These are phyloP conservation scores for Waitea zeae DNA, from an alignment of 1,284 basidiomycete species.

Conservation along the genomic window DNA sequence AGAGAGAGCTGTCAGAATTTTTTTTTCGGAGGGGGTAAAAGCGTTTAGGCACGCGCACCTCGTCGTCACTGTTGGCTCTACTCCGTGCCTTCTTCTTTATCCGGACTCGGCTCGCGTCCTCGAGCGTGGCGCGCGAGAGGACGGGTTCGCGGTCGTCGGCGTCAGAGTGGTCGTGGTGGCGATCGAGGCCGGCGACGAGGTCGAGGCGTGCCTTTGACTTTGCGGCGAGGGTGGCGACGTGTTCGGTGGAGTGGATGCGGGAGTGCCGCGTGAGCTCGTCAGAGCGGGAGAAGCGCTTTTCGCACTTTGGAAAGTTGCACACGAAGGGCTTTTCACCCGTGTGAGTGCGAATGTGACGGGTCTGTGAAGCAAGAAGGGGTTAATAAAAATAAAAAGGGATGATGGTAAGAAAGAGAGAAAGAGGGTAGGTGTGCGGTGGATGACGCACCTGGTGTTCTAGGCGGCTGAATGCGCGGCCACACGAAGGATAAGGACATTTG, in stretches of 20 bases:
- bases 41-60: too few relatives aligned
- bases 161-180: constrained; percentile 11
- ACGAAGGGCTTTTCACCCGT: constrained; percentile 96
- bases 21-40: too few relatives aligned
- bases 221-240: constrained; percentile 11
- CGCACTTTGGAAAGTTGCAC: constrained; percentile 88
- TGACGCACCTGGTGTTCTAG: constrained; percentile 87
- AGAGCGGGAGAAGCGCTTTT: constrained; percentile 93
- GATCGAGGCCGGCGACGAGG: constrained; percentile 17
- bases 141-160: constrained; percentile 1
- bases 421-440: constrained; percentile 14
- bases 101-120: constrained; percentile 8
- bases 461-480: constrained; percentile 79
- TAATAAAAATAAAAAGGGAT: constrained; percentile 9
- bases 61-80: constrained; percentile 63
- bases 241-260: constrained; percentile 55
- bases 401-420: constrained; percentile 7
- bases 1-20: too few relatives aligned
- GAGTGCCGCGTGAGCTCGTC: constrained; percentile 96
- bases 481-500: constrained; percentile 89
- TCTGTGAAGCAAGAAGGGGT: constrained; percentile 47
- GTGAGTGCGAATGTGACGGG: constrained; percentile 94
- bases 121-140: neutral
- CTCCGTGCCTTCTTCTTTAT: constrained; percentile 61
- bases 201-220: constrained; percentile 18